Base-by-base conservation (phyloP, 1,284 basidiomycete species). In the Mixia osmundae region DNA sequence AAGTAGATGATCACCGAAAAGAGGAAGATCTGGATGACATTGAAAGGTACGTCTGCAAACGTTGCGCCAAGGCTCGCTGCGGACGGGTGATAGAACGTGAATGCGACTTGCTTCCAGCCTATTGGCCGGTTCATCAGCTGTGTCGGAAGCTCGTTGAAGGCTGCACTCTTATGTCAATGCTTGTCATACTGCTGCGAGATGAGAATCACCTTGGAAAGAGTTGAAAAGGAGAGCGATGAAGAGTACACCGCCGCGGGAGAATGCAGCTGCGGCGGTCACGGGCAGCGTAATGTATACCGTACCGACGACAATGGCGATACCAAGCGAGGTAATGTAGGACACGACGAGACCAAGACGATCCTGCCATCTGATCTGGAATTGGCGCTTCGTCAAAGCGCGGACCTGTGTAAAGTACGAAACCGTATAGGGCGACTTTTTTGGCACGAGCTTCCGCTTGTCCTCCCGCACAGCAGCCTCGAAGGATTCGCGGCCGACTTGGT, bases 401-500 rank as follows among this genome's bases (percentile, higher is more conserved):
- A 55, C 47, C 40, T 57, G 55, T n/a, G 46, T 47, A 41, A 80
- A 56, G 57, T 78, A 80, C 2, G 75, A 71, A 20, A 85, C 69
- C 3, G 78, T 85, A 59, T 85, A 89, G 3, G 79, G 75, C 44
- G 73, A 78, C 60, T 76, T 76, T 57, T 71, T 72, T 18, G 74
- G 69, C 3, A 80, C 79, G 16, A 78, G 73, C 36, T 65, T 67
- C 57, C 78, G 73, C 64, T 87, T 87, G 54, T 80, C 72, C 3
- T 71, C 70, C 16, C 60, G 55, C 16, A 82, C 76, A 3, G 80
- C 76, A 14, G 63, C 60, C 33, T 70, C 67, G 65, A 89, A 87
- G 18, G 49, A 49, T 21, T 48, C 28, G 27, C 35, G 30, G 16
- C 42, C 28, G 30, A 34, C 30, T 36, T 40, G 5, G 38, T 44